These are phyloP conservation scores for Blumeria hordei DNA, from an alignment of 2,329 filamentous ascomycete species.

Conservation along the genomic window DNA sequence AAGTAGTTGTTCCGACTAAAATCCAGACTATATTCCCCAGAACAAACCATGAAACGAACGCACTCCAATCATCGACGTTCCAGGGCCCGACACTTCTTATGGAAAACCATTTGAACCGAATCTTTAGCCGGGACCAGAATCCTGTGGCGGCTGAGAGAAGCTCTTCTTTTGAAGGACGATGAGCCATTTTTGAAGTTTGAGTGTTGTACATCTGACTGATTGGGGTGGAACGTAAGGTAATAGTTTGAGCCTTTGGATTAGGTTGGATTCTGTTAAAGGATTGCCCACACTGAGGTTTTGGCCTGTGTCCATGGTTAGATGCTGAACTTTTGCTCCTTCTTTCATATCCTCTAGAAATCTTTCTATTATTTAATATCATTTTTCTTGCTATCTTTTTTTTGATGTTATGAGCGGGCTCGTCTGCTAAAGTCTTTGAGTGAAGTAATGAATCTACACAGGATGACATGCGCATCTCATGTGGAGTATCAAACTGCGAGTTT, in stretches of 20 bases:
- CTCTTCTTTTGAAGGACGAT: slow-evolving; percentile 83
- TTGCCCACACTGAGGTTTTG: neutral
- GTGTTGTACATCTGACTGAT: slow-evolving; percentile 32
- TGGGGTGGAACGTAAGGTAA: neutral
- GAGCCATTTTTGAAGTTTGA: slow-evolving; percentile 43
- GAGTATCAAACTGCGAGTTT: neutral
- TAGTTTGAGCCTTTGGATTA: neutral
- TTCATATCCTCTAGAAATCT: neutral
- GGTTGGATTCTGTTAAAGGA: neutral
- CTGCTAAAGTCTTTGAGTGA: neutral
- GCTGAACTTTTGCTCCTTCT: neutral
- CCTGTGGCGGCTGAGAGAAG: slow-evolving; percentile 74
- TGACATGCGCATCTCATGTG: neutral
- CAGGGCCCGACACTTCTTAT: slow-evolving; percentile 85
- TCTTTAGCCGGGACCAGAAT: slow-evolving; percentile 72
- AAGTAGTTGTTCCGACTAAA: slow-evolving; percentile 88
- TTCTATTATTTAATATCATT: neutral
- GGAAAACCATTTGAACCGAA: slow-evolving; percentile 94
- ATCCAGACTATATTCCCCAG: slow-evolving; percentile 88
- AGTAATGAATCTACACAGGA: neutral
- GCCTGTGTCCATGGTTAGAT: neutral
- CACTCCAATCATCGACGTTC: slow-evolving; percentile 89
- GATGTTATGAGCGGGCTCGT: neutral
- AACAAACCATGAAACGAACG: slow-evolving; percentile 86
- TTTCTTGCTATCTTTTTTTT: neutral